A percentile compares a stretch with the other conserved stretches of the same genome.
Conservation (phyloP, 352 stramenopile genomes). For the Pythium sukuiense region DNA sequence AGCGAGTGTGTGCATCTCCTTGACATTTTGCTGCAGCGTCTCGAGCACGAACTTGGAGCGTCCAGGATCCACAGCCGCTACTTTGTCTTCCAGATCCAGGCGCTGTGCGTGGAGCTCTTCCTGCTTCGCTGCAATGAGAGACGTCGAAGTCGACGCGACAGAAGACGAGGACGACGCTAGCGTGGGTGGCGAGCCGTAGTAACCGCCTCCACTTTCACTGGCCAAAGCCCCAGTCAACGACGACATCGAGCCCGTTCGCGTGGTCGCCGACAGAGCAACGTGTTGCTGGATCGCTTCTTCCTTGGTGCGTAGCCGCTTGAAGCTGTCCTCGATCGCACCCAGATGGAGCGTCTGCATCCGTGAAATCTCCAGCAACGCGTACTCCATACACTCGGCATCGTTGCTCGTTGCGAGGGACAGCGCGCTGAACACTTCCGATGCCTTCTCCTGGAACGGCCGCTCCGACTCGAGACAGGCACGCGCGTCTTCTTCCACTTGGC, state of each 20-base stretch:
- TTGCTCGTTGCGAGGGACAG: conserved; percentile 72
- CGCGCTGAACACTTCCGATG: conserved; percentile 70
- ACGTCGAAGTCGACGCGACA: conserved; percentile 25
- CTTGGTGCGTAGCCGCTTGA: conserved; percentile 49
- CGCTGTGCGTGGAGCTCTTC: conserved; percentile 55
- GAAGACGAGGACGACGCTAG: conserved; percentile 16
- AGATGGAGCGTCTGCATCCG: conserved; percentile 82
- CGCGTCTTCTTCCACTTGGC: conserved; percentile 55
- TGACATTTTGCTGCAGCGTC: conserved; percentile 64
- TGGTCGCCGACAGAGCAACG: conserved; percentile 8
- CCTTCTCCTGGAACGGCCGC: conserved; percentile 59
- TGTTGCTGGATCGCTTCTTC: conserved; percentile 47
- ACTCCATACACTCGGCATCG: conserved; percentile 80
- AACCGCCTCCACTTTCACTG: not conserved
- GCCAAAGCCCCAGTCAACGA: not conserved
- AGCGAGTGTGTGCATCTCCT: conserved; percentile 74
- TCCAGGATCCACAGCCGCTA: conserved; percentile 55
- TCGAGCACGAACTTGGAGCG: conserved; percentile 71
- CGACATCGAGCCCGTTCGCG: not conserved
- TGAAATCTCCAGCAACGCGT: conserved; percentile 72
- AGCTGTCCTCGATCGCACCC: conserved; percentile 73
- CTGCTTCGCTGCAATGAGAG: conserved; percentile 36
- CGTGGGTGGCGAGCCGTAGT: conserved; percentile 16
- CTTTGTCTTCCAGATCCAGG: conserved; percentile 52
- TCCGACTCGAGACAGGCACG: conserved; percentile 53